Evolutionary conservation across 139 green algal species (phyloP).

Genomic region (Closterium sp.): DNA sequence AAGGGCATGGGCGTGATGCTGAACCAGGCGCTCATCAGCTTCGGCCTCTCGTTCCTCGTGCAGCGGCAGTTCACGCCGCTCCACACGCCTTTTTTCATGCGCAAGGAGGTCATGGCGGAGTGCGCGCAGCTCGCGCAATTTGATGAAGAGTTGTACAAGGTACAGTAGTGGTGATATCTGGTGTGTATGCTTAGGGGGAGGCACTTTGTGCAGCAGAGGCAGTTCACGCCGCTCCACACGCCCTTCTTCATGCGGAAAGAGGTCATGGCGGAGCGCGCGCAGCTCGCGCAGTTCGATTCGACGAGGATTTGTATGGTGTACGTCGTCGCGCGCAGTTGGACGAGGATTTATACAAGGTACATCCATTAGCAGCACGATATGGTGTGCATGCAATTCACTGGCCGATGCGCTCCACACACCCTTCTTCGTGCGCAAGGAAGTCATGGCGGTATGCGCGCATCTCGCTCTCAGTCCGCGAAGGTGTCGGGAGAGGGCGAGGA

Average conservation of each 20-base stretch:
- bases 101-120: constrained; percentile 92
- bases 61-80: constrained; percentile 75
- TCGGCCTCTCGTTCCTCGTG: constrained; percentile 63
- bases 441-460: constrained; percentile 99
- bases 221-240: constrained; percentile 87
- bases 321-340: background rate
- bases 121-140: constrained; percentile 98
- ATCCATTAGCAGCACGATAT: no score
- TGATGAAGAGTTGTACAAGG: constrained; percentile 98
- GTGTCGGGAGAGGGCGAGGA: constrained; percentile 83
- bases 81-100: constrained; percentile 93
- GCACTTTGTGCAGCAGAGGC: no score
- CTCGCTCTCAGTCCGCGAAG: constrained; percentile 66
- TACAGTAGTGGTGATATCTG: constrained; percentile 56
- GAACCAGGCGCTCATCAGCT: constrained; percentile 94
- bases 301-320: constrained; percentile 96
- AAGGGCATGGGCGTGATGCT: constrained; percentile 87
- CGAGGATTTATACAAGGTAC: background rate
- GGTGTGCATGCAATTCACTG: no score
- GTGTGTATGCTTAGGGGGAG: no score
- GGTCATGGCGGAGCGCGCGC: constrained; percentile 97
- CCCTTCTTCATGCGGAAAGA: constrained; percentile 90
- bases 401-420: no score
- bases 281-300: constrained; percentile 97
- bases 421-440: constrained; percentile 86